Conservation (phyloP, 2,329 filamentous ascomycete species). For the Colletotrichum cuscutae region DNA sequence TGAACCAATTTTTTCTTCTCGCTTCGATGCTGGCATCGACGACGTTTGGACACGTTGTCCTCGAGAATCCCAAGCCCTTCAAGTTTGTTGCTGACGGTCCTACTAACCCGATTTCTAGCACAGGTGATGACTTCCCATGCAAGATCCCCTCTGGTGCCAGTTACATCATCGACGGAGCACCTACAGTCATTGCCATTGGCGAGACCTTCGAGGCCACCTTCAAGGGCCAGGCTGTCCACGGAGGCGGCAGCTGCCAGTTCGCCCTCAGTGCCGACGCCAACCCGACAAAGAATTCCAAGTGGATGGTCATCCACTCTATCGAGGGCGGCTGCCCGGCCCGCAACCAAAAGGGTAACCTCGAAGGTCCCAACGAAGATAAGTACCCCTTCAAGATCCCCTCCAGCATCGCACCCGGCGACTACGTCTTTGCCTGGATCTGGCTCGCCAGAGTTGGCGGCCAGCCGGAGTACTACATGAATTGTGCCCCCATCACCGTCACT, state of each 20-base stretch:
- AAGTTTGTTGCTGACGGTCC: slow-evolving; percentile 25
- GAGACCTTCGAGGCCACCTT: slow-evolving; percentile 22
- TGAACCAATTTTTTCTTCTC: background rate
- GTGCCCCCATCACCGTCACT: slow-evolving; percentile 25
- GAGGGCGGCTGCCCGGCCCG: slow-evolving; percentile 27
- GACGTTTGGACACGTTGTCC: slow-evolving; percentile 18
- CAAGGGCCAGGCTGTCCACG: slow-evolving; percentile 28
- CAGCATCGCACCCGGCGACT: slow-evolving; percentile 24
- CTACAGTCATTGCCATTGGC: slow-evolving; percentile 18
- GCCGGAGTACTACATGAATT: slow-evolving; percentile 32
- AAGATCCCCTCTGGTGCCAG: slow-evolving; percentile 7
- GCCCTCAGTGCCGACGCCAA: slow-evolving; percentile 12
- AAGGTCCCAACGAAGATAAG: slow-evolving; percentile 24
- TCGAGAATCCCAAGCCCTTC: slow-evolving; percentile 28
- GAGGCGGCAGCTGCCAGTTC: slow-evolving; percentile 27
- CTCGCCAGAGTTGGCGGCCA: slow-evolving; percentile 14
- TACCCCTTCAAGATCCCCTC: slow-evolving; percentile 20
- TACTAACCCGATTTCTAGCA: slow-evolving; percentile 22
- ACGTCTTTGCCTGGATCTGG: slow-evolving; percentile 33
- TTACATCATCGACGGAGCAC: slow-evolving; percentile 22
- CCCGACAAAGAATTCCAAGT: slow-evolving; percentile 22
- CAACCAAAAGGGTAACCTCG: slow-evolving; percentile 30
- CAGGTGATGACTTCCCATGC: slow-evolving; percentile 27
- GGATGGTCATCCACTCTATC: slow-evolving; percentile 31
- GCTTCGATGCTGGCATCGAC: slow-evolving; percentile 13